Evolutionary conservation across 108 stramenopile species (phyloP), one percentile per base, ranked within the genome.

Genomic region (Craspedostauros australis): DNA sequence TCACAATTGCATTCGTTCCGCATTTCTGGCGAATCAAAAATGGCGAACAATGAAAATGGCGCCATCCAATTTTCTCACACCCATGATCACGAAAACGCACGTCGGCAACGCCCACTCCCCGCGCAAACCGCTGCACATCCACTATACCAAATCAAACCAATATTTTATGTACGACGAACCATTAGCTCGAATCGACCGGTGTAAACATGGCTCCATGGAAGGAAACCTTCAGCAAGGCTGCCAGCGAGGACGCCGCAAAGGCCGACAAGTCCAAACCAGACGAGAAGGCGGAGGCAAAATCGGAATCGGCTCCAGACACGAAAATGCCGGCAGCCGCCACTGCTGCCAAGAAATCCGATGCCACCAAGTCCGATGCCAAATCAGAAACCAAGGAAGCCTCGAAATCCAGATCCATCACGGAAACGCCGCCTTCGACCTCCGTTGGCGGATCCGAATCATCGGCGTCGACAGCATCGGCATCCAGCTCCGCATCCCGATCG

Each of bases 151-250:
- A n/a, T n/a, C n/a, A n/a, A n/a, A n/a, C n/a, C n/a, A n/a, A n/a
- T n/a, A n/a, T n/a, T n/a, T n/a, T n/a, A n/a, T n/a, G n/a, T n/a
- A n/a, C n/a, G n/a, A n/a, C n/a, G n/a, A n/a, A n/a, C n/a, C n/a
- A n/a, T n/a, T n/a, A 74, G 66, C 56, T 59, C 27, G 27, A 40
- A 29, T 29, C 55, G 0, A 57, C 61, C 47, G 70, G 54, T 14
- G 44, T 69, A 29, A 46, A 69, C 29, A 38, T 43, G 4, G 19
- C 26, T 1, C 43, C 24, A 5, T 58, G 66, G 62, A 50, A 56
- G 15, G 43, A 39, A 40, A 2, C 14, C 2, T n/a, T 1, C 25
- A 46, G 46, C 3, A 0, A 49, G 21, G 1, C 16, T 11, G 25
- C 21, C 14, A 28, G 16, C 22, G 22, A 38, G 4, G 23, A 26